Conservation (phyloP, 306 rosid species). For the Prunus padus region DNA sequence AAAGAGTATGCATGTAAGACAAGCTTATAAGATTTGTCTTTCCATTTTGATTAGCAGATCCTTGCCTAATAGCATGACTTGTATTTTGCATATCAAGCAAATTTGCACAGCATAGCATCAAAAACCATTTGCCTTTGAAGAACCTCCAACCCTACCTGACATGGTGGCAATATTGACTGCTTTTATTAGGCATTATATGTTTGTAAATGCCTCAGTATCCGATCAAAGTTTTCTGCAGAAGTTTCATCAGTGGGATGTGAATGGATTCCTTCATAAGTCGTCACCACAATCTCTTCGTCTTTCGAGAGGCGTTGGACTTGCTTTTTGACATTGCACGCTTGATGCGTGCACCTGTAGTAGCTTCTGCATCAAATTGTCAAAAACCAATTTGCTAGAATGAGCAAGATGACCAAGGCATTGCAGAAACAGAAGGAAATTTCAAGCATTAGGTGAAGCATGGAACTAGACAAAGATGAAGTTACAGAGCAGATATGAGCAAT, state of each 20-base stretch:
- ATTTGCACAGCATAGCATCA: background rate
- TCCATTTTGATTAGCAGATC: background rate
- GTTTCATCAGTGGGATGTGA: conserved; percentile 37
- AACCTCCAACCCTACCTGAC: background rate
- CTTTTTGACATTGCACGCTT: conserved; percentile 69
- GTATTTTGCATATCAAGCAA: background rate
- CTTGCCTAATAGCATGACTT: too few relatives aligned
- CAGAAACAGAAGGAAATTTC: background rate
- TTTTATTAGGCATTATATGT: conserved; percentile 5
- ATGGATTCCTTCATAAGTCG: conserved; percentile 56
- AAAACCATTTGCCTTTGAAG: background rate
- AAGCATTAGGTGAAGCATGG: background rate
- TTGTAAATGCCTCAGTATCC: conserved; percentile 34
- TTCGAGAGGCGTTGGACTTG: conserved; percentile 54
- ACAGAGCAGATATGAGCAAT: too few relatives aligned
- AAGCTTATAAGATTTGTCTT: background rate
- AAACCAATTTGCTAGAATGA: background rate
- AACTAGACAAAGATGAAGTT: background rate
- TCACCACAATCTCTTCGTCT: conserved; percentile 55
- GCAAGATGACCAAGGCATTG: background rate
- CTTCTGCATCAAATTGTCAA: conserved; percentile 36
- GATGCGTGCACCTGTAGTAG: conserved; percentile 61
- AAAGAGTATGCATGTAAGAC: too few relatives aligned
- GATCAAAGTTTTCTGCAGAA: conserved; percentile 36
- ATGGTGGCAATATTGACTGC: background rate